Conservation (phyloP, 2,329 filamentous ascomycete species). For the Trichoderma brevicompactum region DNA sequence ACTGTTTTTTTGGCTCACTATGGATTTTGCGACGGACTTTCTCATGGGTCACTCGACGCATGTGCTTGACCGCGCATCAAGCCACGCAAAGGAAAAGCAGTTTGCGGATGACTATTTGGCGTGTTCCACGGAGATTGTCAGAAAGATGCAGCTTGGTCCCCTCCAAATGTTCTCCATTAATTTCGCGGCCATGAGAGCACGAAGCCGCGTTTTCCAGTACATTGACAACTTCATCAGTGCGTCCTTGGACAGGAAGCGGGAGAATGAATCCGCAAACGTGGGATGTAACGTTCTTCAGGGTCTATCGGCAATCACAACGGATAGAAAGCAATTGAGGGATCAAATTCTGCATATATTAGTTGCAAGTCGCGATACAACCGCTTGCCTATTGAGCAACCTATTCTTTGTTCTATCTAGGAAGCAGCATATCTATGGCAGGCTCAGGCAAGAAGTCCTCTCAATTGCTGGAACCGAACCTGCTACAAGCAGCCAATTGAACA, state of each 20-base stretch:
- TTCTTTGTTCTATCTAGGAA: constrained; percentile 50
- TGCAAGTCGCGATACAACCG: constrained; percentile 54
- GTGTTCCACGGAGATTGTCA: constrained; percentile 42
- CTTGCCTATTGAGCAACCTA: constrained; percentile 48
- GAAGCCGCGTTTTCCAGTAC: constrained; percentile 44
- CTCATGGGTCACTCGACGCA: constrained; percentile 43
- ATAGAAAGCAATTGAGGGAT: constrained; percentile 46
- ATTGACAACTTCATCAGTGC: constrained; percentile 51
- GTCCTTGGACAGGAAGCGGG: constrained; percentile 36
- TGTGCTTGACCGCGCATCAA: constrained; percentile 33
- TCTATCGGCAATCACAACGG: constrained; percentile 50
- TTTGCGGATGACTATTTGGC: constrained; percentile 44
- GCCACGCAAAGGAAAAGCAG: constrained; percentile 41
- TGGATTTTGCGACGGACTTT: constrained; percentile 56
- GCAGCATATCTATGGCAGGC: constrained; percentile 48
- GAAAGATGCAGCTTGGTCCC: constrained; percentile 41
- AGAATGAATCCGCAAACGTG: constrained; percentile 32
- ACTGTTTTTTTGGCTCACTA: constrained; percentile 53
- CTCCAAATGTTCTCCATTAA: constrained; percentile 39
- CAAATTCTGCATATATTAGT: constrained; percentile 51
- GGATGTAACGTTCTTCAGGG: constrained; percentile 56
- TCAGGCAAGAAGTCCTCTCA: constrained; percentile 49
- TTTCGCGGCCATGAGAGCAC: constrained; percentile 36
- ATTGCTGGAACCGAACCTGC: constrained; percentile 43
- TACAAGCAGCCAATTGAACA: constrained; percentile 54